These are phyloP conservation scores for Mortierella sp. DNA, from an alignment of 371 early-diverging fungal genomes.

Conservation along the genomic window DNA sequence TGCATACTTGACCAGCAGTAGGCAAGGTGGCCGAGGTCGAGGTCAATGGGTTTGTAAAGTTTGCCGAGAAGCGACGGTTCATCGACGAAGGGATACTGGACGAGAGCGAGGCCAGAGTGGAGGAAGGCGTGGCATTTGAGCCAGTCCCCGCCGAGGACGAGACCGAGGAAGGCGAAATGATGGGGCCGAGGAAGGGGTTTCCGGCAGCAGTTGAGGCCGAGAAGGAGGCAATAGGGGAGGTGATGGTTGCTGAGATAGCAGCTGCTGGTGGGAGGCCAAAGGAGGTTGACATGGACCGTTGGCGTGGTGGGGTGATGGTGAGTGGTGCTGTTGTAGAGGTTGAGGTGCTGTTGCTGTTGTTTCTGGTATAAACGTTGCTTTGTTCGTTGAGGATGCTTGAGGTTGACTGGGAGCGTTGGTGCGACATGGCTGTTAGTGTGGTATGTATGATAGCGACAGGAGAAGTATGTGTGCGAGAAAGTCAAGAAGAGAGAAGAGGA, in stretches of 20 bases:
- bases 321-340: conserved; percentile 19
- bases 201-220: conserved; percentile 6
- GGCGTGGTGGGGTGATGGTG: conserved; percentile 33
- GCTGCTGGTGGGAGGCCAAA: conserved; percentile 29
- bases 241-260: conserved; percentile 16
- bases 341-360: background rate
- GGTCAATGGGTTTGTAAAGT: conserved; percentile 43
- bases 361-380: background rate
- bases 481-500: background rate
- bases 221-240: conserved; percentile 38
- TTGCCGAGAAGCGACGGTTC: conserved; percentile 33
- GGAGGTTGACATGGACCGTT: conserved; percentile 48
- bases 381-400: conserved; percentile 14
- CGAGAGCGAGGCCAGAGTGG: conserved; percentile 29
- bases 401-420: conserved; percentile 41
- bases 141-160: conserved; percentile 8
- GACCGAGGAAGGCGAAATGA: conserved; percentile 19
- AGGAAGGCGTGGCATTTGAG: conserved; percentile 20
- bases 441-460: background rate
- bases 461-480: background rate
- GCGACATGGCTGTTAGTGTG: conserved; percentile 21
- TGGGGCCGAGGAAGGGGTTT: conserved; percentile 23
- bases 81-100: conserved; percentile 27
- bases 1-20: background rate
- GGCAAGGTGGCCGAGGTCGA: conserved; percentile 1